A percentile compares a stretch with the other conserved stretches of the same genome.
phyloP scores from a whole-genome alignment of 2,329 filamentous ascomycete genomes.

The Ceratocystis albifundus region DNA sequence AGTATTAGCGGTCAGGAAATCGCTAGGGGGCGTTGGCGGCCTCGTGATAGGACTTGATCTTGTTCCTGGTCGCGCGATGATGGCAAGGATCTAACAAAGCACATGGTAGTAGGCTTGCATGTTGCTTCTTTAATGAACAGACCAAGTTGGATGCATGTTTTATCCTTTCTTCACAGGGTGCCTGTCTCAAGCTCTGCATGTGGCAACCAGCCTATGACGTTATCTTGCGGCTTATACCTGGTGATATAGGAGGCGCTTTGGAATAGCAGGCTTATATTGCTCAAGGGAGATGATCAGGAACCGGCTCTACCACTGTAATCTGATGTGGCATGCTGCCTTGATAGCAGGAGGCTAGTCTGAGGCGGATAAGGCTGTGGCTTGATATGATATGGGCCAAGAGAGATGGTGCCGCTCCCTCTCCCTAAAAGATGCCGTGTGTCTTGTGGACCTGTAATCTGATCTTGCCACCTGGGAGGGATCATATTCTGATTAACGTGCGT shows the following conservation, averaged over 20 bases:
- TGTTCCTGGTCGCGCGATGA: neutral
- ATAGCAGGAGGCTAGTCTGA: no score
- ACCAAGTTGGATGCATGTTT: neutral
- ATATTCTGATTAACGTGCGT: no score
- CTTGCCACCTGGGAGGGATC: no score
- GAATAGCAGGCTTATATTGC: neutral
- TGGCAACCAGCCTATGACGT: neutral
- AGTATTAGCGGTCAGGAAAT: slow-evolving; percentile 4
- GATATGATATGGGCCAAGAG: no score
- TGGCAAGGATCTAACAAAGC: neutral
- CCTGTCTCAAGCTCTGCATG: neutral
- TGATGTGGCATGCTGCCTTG: no score
- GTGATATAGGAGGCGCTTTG: neutral
- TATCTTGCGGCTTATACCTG: neutral
- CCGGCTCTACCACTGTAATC: no score
- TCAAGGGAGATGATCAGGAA: neutral
- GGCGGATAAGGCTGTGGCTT: no score
- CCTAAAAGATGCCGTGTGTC: no score
- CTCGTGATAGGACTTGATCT: neutral
- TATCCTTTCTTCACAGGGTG: neutral
- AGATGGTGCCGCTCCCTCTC: no score
- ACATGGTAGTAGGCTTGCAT: neutral
- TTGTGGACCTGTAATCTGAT: no score
- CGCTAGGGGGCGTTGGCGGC: neutral
- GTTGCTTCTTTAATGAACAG: neutral